phyloP scores from a whole-genome alignment of 257 asterid species.

The Echium plantagineum region DNA sequence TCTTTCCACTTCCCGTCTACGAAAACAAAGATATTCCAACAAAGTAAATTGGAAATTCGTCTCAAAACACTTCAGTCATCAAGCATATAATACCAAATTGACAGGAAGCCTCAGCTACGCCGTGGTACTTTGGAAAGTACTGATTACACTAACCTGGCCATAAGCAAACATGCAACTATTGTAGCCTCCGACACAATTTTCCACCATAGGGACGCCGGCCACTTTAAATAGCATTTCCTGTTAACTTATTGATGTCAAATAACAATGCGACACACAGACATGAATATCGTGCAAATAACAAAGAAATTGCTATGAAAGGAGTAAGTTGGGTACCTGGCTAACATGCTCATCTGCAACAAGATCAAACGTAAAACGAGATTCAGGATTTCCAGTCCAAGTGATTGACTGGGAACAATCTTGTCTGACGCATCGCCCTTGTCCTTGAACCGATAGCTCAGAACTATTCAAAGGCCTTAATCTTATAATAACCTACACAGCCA shows the following conservation, averaged over 20 bases:
- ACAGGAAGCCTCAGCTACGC: background rate
- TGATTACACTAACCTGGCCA: conserved; percentile 68
- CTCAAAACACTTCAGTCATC: background rate
- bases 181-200: conserved; percentile 91
- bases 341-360: conserved; percentile 86
- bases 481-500: conserved; percentile 73
- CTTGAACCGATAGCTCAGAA: conserved; percentile 70
- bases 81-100: no score
- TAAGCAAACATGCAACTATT: conserved; percentile 99
- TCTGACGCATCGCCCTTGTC: conserved; percentile 57
- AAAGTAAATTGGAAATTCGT: background rate
- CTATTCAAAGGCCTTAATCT: conserved; percentile 74
- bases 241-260: conserved; percentile 13
- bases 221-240: conserved; percentile 87
- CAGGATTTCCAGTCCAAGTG: conserved; percentile 85
- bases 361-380: conserved; percentile 80
- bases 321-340: conserved; percentile 50
- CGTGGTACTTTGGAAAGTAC: no score
- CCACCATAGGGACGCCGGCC: conserved; percentile 95
- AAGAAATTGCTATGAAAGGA: background rate
- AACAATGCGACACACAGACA: background rate
- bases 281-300: background rate
- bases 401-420: conserved; percentile 81
- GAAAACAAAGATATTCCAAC: background rate
- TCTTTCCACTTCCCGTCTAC: conserved; percentile 98